A percentile compares a stretch with the other conserved stretches of the same genome.
These are phyloP conservation scores for Tricholoma saponaceum DNA, from an alignment of 768 basidiomycete genomes.

Conservation along the genomic window DNA sequence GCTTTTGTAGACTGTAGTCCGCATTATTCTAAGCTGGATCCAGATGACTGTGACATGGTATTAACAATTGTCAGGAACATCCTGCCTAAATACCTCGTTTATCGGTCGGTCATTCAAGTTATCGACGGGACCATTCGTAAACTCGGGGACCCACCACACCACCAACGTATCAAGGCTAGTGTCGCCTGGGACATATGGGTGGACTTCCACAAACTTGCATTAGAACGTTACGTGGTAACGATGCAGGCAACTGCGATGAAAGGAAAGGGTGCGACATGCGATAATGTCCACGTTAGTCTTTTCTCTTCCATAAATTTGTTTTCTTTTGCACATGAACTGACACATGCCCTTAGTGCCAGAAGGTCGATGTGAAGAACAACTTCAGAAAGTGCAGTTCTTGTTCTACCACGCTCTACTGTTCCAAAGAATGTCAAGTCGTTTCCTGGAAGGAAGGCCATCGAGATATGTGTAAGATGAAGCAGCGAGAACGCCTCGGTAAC, in stretches of 20 bases:
- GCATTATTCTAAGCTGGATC: conserved; percentile 19
- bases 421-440: conserved; percentile 31
- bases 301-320: no score
- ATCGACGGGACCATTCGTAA: conserved; percentile 24
- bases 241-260: conserved; percentile 21
- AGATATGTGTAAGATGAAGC: conserved; percentile 31
- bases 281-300: conserved; percentile 27
- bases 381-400: conserved; percentile 32
- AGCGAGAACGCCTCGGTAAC: conserved; percentile 30
- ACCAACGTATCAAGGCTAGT: conserved; percentile 15
- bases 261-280: conserved; percentile 28
- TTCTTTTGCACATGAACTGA: neutral
- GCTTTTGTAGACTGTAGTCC: conserved; percentile 26
- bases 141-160: conserved; percentile 18
- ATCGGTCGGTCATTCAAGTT: conserved; percentile 30
- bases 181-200: conserved; percentile 22
- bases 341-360: conserved; percentile 34
- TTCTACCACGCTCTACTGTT: conserved; percentile 33
- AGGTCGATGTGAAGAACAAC: conserved; percentile 27
- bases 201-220: conserved; percentile 22
- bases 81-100: conserved; percentile 33
- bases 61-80: conserved; percentile 20
- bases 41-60: conserved; percentile 28
- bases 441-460: conserved; percentile 36
- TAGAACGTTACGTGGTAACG: conserved; percentile 21